phyloP scores from a whole-genome alignment of 1,284 basidiomycete species.

The Ustilago hordei region DNA sequence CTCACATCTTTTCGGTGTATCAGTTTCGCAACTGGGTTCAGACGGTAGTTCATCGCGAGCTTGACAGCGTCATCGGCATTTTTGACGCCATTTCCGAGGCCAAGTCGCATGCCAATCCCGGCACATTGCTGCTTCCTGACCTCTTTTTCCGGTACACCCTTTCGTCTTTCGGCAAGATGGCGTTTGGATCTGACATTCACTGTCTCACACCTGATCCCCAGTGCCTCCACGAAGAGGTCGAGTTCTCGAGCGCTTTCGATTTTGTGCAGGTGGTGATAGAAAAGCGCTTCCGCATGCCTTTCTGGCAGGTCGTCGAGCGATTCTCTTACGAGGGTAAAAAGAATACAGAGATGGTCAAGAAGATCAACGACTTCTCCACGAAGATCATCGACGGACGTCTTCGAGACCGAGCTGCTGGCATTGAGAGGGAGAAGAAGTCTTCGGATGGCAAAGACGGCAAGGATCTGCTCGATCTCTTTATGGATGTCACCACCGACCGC shows the following conservation, averaged over 20 bases:
- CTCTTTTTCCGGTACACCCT: constrained; percentile 63
- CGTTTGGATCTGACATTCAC: constrained; percentile 44
- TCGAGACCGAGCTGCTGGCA: constrained; percentile 27
- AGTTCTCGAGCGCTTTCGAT: constrained; percentile 52
- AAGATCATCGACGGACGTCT: constrained; percentile 61
- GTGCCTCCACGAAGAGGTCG: constrained; percentile 37
- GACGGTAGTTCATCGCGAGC: constrained; percentile 56
- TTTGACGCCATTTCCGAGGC: constrained; percentile 35
- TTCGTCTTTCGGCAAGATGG: constrained; percentile 57
- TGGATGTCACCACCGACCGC: constrained; percentile 51
- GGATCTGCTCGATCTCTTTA: constrained; percentile 62
- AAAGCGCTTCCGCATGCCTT: constrained; percentile 41
- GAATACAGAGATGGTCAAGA: constrained; percentile 41
- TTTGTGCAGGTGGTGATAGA: constrained; percentile 56
- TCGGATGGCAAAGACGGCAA: constrained; percentile 56
- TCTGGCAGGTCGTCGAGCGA: constrained; percentile 42
- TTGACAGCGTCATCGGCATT: constrained; percentile 46
- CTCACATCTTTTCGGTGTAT: constrained; percentile 62
- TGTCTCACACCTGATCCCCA: constrained; percentile 39
- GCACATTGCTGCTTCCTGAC: constrained; percentile 42
- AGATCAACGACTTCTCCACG: constrained; percentile 61
- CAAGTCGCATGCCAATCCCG: constrained; percentile 21
- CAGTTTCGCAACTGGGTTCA: constrained; percentile 60
- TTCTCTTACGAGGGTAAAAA: constrained; percentile 46
- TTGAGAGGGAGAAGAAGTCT: constrained; percentile 32